phyloP scores from a whole-genome alignment of 805 yeast species.

The Zygotorulaspora florentina region DNA sequence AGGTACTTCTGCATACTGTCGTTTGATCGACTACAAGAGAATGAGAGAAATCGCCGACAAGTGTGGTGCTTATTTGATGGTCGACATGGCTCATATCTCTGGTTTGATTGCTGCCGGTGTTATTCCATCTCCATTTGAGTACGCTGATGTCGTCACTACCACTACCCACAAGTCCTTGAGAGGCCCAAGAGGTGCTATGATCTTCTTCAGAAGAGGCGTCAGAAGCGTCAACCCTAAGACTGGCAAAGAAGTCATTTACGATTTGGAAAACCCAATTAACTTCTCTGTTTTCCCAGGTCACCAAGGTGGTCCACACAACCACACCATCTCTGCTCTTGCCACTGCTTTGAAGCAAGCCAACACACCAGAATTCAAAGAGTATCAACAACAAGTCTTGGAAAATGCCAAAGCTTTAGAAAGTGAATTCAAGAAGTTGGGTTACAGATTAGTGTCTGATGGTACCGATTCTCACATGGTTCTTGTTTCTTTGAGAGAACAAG shows the following conservation, averaged over 20 bases:
- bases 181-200: conserved; percentile 99
- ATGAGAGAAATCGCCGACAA: conserved; percentile 95
- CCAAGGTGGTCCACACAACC: conserved; percentile 99
- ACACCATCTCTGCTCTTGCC: conserved; percentile 95
- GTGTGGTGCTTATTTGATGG: conserved; percentile 93
- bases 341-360: conserved; percentile 94
- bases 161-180: conserved; percentile 98
- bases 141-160: conserved; percentile 96
- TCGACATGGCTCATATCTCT: conserved; percentile 98
- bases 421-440: conserved; percentile 67
- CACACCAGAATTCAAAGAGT: conserved; percentile 83
- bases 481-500: conserved; percentile 81
- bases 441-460: conserved; percentile 85
- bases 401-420: conserved; percentile 82
- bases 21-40: conserved; percentile 93
- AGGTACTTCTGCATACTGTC: conserved; percentile 97
- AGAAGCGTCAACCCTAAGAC: conserved; percentile 81
- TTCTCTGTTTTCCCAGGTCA: conserved; percentile 99
- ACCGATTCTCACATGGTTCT: conserved; percentile 97
- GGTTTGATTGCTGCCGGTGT: conserved; percentile 96
- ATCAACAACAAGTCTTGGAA: conserved; percentile 81
- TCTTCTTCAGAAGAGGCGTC: conserved; percentile 95
- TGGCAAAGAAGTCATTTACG: conserved; percentile 87
- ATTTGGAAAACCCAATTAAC: conserved; percentile 91
- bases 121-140: conserved; percentile 93